phyloP scores from a whole-genome alignment of 176 grass and related monocot genomes.

The Pharus latifolius region DNA sequence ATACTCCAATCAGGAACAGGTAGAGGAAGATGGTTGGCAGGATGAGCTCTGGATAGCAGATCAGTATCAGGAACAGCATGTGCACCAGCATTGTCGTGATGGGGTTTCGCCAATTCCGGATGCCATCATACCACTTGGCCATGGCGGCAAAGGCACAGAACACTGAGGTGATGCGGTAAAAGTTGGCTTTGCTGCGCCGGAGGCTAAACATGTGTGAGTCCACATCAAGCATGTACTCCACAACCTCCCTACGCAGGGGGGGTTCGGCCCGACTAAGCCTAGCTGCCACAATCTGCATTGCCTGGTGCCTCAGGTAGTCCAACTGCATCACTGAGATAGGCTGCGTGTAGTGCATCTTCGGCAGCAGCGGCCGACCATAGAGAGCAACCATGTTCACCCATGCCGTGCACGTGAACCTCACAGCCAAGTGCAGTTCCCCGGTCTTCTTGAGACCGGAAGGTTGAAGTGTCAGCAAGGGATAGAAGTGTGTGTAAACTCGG shows the following conservation, averaged over 20 bases:
- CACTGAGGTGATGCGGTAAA: constrained; percentile 67
- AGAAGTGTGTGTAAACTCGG: constrained; percentile 89
- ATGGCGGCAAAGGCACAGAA: constrained; percentile 45
- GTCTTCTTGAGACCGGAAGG: constrained; percentile 84
- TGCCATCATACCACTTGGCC: constrained; percentile 63
- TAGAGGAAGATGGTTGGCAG: constrained; percentile 89
- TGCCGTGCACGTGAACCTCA: constrained; percentile 86
- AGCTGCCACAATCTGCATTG: constrained; percentile 58
- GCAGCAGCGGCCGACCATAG: constrained; percentile 71
- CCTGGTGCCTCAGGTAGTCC: constrained; percentile 74
- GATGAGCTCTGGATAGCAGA: constrained; percentile 92
- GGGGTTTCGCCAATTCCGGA: constrained; percentile 85
- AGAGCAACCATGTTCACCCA: constrained; percentile 88
- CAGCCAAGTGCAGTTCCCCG: constrained; percentile 75
- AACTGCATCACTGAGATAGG: constrained; percentile 68
- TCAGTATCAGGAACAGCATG: constrained; percentile 78
- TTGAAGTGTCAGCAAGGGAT: constrained; percentile 68
- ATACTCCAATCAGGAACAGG: constrained; percentile 81
- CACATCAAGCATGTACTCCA: constrained; percentile 92
- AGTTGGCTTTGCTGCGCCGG: constrained; percentile 90
- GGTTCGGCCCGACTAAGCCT: constrained; percentile 79
- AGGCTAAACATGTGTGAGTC: constrained; percentile 95
- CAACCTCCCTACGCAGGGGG: constrained; percentile 62
- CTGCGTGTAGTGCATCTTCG: constrained; percentile 91
- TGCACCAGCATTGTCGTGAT: constrained; percentile 76